phyloP scores from a whole-genome alignment of 1,284 basidiomycete species.

The Neolentinus lepideus region DNA sequence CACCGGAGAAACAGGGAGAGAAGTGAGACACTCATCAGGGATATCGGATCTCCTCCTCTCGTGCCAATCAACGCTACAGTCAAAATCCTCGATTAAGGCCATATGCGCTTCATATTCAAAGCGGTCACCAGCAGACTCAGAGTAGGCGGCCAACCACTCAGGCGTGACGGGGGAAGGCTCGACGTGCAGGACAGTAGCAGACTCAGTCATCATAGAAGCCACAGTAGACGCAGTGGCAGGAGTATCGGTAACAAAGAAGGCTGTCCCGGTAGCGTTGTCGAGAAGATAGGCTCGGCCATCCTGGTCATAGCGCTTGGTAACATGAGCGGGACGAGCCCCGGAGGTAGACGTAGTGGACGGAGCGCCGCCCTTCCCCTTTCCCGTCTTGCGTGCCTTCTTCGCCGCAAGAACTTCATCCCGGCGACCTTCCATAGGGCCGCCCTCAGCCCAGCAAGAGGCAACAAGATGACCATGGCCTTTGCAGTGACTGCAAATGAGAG shows the following conservation, averaged over 20 bases:
- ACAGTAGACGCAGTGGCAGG: background rate
- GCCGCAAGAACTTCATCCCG: background rate
- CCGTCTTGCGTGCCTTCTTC: background rate
- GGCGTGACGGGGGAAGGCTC: background rate
- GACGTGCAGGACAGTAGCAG: background rate
- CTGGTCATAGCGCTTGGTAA: background rate
- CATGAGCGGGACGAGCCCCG: background rate
- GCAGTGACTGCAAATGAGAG: slow-evolving; percentile 8
- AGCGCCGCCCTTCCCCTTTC: background rate
- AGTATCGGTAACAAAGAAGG: background rate
- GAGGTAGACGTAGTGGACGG: background rate
- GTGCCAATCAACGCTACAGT: background rate
- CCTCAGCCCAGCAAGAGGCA: slow-evolving; percentile 3
- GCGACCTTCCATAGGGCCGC: slow-evolving; percentile 5
- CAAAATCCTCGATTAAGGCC: background rate
- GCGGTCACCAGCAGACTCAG: background rate
- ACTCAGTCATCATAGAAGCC: background rate
- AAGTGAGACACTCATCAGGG: background rate
- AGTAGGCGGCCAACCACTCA: background rate
- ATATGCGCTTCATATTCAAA: background rate
- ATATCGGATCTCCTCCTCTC: background rate
- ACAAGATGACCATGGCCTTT: slow-evolving; percentile 2
- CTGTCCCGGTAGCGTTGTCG: background rate
- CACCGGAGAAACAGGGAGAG: background rate
- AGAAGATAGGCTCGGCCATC: background rate